Evolutionary conservation across 2,329 filamentous ascomycete species (phyloP).

Genomic region (Neopestalotiopsis rosae): DNA sequence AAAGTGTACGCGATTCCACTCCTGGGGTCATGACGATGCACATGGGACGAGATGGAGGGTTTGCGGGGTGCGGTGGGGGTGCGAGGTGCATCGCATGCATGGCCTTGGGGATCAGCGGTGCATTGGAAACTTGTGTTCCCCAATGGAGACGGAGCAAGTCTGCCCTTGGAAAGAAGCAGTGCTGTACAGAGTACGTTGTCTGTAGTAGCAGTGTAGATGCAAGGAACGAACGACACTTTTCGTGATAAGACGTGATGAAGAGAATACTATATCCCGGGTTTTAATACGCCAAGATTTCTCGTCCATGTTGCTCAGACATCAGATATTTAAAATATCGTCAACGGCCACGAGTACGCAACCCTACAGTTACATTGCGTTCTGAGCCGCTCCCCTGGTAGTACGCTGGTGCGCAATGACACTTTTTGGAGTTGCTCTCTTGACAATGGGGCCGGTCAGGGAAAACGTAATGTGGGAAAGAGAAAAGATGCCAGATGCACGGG

Average conservation of each 20-base stretch:
- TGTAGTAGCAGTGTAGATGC: background rate
- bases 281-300: background rate
- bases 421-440: background rate
- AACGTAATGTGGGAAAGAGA: background rate
- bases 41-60: background rate
- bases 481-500: background rate
- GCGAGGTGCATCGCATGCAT: background rate
- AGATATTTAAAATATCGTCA: background rate
- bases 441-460: background rate
- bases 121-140: no score
- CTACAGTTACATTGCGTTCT: background rate
- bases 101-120: background rate
- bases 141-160: no score
- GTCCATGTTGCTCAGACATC: background rate
- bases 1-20: background rate
- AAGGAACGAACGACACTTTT: background rate
- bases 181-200: no score
- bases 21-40: background rate
- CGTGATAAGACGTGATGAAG: conserved; percentile 13
- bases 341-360: background rate
- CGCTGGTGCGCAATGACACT: background rate
- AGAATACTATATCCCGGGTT: background rate
- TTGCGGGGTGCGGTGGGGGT: background rate
- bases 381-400: background rate
- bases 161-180: no score